Evolutionary conservation across 108 stramenopile genomes (phyloP).

Genomic region (Chaetoceros tenuissimus): DNA sequence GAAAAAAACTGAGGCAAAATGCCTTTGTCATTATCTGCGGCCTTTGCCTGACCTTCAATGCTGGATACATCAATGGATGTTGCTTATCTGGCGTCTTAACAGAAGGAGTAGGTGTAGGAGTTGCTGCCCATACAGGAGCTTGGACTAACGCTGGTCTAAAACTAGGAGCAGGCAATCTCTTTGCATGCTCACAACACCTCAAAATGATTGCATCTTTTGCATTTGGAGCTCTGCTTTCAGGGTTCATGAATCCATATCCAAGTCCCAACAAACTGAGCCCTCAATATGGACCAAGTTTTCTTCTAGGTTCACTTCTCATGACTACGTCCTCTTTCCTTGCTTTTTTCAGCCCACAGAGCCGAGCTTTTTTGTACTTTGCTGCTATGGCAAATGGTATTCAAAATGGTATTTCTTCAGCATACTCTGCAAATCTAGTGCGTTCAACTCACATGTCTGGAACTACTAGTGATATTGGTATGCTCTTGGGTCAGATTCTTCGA

Average conservation of each 20-base stretch:
- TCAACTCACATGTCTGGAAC: conserved; percentile 41
- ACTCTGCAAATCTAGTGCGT: conserved; percentile 39
- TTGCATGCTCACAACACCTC: conserved; percentile 9
- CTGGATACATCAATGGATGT: conserved; percentile 49
- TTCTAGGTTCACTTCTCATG: conserved; percentile 9
- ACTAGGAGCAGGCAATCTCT: conserved; percentile 15
- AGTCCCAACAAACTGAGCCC: conserved; percentile 13
- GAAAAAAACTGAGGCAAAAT: no score
- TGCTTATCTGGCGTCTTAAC: conserved; percentile 33
- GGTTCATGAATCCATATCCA: conserved; percentile 29
- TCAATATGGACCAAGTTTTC: conserved; percentile 6
- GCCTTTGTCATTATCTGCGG: conserved; percentile 26
- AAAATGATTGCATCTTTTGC: conserved; percentile 31
- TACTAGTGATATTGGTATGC: conserved; percentile 40
- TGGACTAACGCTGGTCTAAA: conserved; percentile 46
- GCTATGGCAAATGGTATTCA: conserved; percentile 39
- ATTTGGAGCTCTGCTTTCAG: conserved; percentile 22
- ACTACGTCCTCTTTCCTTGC: conserved; percentile 2
- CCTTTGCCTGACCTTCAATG: conserved; percentile 31
- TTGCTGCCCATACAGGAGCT: conserved; percentile 46
- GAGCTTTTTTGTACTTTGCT: conserved; percentile 14
- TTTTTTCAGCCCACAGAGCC: neutral
- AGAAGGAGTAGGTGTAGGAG: conserved; percentile 15
- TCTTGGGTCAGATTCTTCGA: conserved; percentile 32
- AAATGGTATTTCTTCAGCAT: conserved; percentile 31